Percentiles rank a stretch among this genome's conserved stretches.
These are phyloP conservation scores for Arthroderma sp. DNA, from an alignment of 2,329 filamentous ascomycete species.

Conservation along the genomic window DNA sequence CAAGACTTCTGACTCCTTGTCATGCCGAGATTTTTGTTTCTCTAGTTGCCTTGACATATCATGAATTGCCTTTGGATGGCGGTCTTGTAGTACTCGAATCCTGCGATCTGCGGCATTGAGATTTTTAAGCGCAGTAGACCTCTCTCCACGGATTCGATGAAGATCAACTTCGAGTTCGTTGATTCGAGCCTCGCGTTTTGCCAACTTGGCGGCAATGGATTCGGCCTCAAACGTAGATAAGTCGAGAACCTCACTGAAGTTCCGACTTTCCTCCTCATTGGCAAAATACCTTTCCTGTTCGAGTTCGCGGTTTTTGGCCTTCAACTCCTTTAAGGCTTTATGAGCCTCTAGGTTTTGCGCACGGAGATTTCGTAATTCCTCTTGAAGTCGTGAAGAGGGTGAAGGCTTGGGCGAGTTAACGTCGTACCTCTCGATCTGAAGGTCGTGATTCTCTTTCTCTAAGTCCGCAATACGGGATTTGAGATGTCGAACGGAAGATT, in stretches of 20 bases:
- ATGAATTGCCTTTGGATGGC: conserved; percentile 51
- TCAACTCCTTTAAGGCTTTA: conserved; percentile 47
- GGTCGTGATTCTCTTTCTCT: conserved; percentile 55
- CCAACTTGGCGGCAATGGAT: conserved; percentile 59
- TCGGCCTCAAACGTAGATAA: conserved; percentile 42
- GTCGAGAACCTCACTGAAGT: conserved; percentile 37
- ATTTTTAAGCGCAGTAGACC: conserved; percentile 30
- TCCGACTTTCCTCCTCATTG: conserved; percentile 32
- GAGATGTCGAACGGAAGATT: conserved; percentile 49
- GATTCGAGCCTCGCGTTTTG: conserved; percentile 56
- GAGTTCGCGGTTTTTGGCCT: conserved; percentile 38
- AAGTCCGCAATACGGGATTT: conserved; percentile 55
- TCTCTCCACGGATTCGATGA: conserved; percentile 45
- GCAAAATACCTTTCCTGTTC: conserved; percentile 40
- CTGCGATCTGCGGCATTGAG: conserved; percentile 31
- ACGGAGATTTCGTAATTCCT: conserved; percentile 48
- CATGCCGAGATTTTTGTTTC: conserved; percentile 38
- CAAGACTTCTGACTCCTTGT: conserved; percentile 65
- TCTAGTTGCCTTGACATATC: conserved; percentile 31
- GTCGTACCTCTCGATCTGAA: conserved; percentile 41
- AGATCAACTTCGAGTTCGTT: conserved; percentile 48
- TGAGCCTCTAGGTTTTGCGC: conserved; percentile 50
- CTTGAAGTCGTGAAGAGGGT: conserved; percentile 30
- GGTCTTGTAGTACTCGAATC: conserved; percentile 41
- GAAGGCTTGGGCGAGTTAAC: conserved; percentile 44